Evolutionary conservation across 768 basidiomycete species (phyloP), one percentile per base, ranked within the genome.

Genomic region (Suillus subluteus): DNA sequence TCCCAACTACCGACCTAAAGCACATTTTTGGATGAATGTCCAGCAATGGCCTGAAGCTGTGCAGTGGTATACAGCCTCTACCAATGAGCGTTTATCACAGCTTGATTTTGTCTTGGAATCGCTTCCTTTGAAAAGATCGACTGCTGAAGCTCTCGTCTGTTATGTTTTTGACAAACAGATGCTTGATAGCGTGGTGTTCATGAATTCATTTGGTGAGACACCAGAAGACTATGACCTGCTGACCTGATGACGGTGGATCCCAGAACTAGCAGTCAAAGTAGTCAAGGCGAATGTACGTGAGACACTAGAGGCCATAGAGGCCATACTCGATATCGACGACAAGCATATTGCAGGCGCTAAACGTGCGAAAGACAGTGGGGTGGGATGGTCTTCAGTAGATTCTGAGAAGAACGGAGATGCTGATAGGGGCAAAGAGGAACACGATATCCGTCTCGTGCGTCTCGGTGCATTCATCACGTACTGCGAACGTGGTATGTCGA

Each of bases 1-100:
- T 37, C 26, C 15, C 4, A 63, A 63, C 62, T 63, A 63, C 48
- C 23, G 48, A 15, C 62, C 56, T 37, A 50, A 37, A 54, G 62
- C 62, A 23, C 23, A 62, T 50, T 63, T 63, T 35, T 56, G 32
- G 54, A 32, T 32, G 52, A 35, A 56, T 30, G 44, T 55, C 41
- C 44, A 54, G 48, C 26, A 35, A 37, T 63, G 62, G 62, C 62
- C 62, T 30, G 41, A 50, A 55, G 48, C n/a, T 4, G 16, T 59
- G 30, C 44, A 63, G 12, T 63, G 62, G 62, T 6, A 62, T 37
- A 32, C 21, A 35, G 32, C 54, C 32, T 18, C 32, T 6, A 5
- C 32, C 18, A 32, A 56, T 32, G 54, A 56, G 32, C 54, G 32
- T 12, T 56, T 56, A 56, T 56, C 54, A 35, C 32, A 56, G 11